Evolutionary conservation across 495 filamentous ascomycete genomes (phyloP).

Genomic region (Pseudomonodictys pantanalensis): DNA sequence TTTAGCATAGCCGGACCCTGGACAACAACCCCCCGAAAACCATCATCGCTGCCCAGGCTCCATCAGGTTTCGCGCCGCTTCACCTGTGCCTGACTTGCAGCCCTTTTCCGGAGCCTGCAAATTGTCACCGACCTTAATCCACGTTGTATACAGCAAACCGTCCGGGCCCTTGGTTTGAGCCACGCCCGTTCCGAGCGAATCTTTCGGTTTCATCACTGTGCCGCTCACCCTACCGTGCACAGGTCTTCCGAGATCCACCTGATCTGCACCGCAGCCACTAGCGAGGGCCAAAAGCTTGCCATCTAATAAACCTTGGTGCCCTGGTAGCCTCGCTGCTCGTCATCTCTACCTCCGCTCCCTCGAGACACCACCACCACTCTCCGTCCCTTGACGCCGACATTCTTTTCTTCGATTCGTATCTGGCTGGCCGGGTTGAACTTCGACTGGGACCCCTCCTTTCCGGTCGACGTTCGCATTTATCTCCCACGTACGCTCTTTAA

Average conservation of each 20-base stretch:
- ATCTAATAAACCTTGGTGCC: constrained; percentile 31
- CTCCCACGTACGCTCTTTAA: constrained; percentile 30
- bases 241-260: constrained; percentile 26
- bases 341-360: constrained; percentile 23
- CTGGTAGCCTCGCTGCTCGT: constrained; percentile 19
- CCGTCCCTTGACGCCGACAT: constrained; percentile 28
- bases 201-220: constrained; percentile 30
- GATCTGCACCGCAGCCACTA: constrained; percentile 21
- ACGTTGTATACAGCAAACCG: constrained; percentile 15
- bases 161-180: constrained; percentile 30
- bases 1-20: constrained; percentile 17
- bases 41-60: constrained; percentile 3
- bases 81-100: constrained; percentile 20
- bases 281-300: constrained; percentile 14
- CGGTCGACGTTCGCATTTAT: constrained; percentile 25
- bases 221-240: constrained; percentile 12
- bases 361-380: constrained; percentile 19
- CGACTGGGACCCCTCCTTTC: constrained; percentile 27
- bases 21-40: constrained; percentile 2
- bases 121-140: constrained; percentile 19
- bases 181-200: constrained; percentile 23
- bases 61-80: constrained; percentile 16
- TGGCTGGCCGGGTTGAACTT: constrained; percentile 37
- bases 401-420: constrained; percentile 37
- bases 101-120: constrained; percentile 18